Percentiles rank a stretch among this genome's conserved stretches.
Conservation (phyloP, 306 rosid genomes). For the Spatholobus suberectus region DNA sequence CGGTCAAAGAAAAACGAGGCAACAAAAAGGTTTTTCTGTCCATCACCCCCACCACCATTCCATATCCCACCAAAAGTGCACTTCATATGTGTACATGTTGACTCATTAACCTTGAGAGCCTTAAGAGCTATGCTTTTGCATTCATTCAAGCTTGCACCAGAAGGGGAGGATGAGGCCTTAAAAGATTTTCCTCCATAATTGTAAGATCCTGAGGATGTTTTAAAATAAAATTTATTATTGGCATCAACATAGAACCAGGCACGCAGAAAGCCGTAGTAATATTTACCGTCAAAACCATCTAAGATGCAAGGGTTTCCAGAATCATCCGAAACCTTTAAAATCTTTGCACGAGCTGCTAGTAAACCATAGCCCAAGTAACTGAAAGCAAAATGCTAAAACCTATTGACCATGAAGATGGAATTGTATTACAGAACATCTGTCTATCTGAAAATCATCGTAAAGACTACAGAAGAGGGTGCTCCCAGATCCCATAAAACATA, state of each 20-base stretch:
- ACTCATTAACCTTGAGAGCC: constrained; percentile 78
- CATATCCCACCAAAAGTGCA: constrained; percentile 93
- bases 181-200: constrained; percentile 68
- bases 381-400: constrained; percentile 42
- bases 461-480: not conserved
- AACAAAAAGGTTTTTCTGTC: constrained; percentile 85
- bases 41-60: constrained; percentile 97
- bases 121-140: constrained; percentile 65
- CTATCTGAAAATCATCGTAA: not conserved
- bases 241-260: not conserved
- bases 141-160: constrained; percentile 74
- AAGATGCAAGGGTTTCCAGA: constrained; percentile 75
- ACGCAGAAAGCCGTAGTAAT: constrained; percentile 36
- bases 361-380: constrained; percentile 89
- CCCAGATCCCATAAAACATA: constrained; percentile 20
- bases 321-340: constrained; percentile 62
- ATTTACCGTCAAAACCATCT: constrained; percentile 76
- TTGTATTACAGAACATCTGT: not conserved
- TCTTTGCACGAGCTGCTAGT: constrained; percentile 94
- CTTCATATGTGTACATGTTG: constrained; percentile 80
- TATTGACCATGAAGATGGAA: constrained; percentile 34
- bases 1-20: constrained; percentile 98
- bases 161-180: constrained; percentile 59
- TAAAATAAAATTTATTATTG: not conserved
- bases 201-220: constrained; percentile 57